Percentiles rank a stretch among this genome's conserved stretches.
Evolutionary conservation across 2,329 filamentous ascomycete species (phyloP).

Genomic region (Macrophomina pseudophaseolina): DNA sequence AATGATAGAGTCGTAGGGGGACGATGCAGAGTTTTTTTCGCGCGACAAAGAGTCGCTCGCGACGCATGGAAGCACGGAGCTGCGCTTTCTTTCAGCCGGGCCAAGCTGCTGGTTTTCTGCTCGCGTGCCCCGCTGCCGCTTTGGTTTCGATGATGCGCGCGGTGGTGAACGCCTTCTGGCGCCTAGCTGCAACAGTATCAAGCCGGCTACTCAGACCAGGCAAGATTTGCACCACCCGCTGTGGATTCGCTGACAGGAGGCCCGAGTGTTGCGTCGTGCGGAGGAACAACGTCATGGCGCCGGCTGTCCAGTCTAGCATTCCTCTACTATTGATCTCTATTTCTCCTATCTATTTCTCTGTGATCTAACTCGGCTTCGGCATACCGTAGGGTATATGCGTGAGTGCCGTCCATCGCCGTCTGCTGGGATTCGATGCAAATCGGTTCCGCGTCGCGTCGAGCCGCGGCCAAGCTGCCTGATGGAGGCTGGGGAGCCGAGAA

Average conservation of each 20-base stretch:
- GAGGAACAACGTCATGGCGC: slow-evolving; percentile 11
- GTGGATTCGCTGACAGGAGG: slow-evolving; percentile 8
- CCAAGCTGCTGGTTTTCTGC: not conserved
- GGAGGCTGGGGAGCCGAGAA: not conserved
- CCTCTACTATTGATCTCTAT: not conserved
- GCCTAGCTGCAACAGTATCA: slow-evolving; percentile 7
- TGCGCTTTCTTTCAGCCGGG: slow-evolving; percentile 6
- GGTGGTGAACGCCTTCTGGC: not conserved
- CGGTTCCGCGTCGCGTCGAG: not conserved
- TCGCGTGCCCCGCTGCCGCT: slow-evolving; percentile 15
- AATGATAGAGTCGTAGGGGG: not conserved
- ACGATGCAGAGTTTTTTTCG: slow-evolving; percentile 1
- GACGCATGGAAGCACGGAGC: slow-evolving; percentile 2
- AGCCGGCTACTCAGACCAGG: slow-evolving; percentile 3
- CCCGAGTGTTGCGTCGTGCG: not conserved
- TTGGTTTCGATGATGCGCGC: not conserved
- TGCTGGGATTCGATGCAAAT: not conserved
- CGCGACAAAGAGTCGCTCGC: not conserved
- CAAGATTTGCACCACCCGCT: slow-evolving; percentile 11
- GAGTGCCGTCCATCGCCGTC: not conserved
- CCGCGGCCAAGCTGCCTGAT: slow-evolving; percentile 5
- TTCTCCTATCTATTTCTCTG: not conserved
- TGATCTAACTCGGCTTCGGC: not conserved
- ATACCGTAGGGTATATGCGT: not conserved
- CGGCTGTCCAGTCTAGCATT: not conserved